Evolutionary conservation across 2,329 filamentous ascomycete species (phyloP), one percentile per base, ranked within the genome.

Genomic region (Fusarium nematophilum): DNA sequence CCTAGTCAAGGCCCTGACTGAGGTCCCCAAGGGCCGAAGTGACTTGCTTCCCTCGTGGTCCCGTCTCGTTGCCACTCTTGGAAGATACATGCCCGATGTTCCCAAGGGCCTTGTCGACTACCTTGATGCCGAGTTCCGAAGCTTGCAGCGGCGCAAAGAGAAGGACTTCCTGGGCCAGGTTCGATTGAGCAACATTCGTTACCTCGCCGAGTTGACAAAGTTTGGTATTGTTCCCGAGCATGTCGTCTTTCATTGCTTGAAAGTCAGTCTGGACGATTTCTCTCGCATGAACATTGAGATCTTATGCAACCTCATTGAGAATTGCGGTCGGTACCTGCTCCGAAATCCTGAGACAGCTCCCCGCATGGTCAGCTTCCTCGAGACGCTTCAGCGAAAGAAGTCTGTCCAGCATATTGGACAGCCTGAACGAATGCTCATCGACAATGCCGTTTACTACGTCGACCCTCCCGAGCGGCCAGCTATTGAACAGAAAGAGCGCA

Each of bases 221-320:
- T 99, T 99, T 71, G 94, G 95, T 26, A 92, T 97, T 26, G 95
- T 99, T 8, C 95, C 96, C 1, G 95, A 99, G 75, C 95, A 99
- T 75, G 94, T 99, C 62, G 96, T 99, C 48, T 99, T 99, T 72
- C 95, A 99, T 72, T 99, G 95, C 72, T 86, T 99, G 68, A 99
- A 97, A 75, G 94, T 99, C 73, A 96, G 94, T 66, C 79, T 99
- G 23, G 95, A 99, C 69, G 95, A 99, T 71, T 99, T 99, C 72
- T 97, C 95, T 3, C 87, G 94, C 58, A 97, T 97, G 91, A 99
- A 99, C 71, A 97, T 99, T 62, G 96, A 99, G 75, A 97, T 99
- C 67, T 94, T 99, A 62, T 96, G 93, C 70, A 96, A 96, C 70
- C 82, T 99, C 23, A 83, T 99, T 17, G 95, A 99, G 74, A 98